Base-by-base conservation (phyloP, 2,329 filamentous ascomycete genomes). In the Fusarium burgessii region DNA sequence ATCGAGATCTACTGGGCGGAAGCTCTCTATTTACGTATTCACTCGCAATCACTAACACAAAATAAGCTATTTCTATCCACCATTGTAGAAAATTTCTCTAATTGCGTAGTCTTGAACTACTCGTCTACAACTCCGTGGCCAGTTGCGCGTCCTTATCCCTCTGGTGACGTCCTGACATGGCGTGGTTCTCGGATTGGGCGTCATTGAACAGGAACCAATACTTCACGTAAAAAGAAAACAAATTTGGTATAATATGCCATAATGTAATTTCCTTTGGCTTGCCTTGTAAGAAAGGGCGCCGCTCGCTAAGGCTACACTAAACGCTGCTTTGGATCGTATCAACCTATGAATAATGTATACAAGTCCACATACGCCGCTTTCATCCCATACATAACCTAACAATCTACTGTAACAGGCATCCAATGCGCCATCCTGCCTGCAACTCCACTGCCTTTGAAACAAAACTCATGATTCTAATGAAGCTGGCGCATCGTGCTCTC, bases 401-500 rank as follows among this genome's bases (percentile, higher is more conserved):
- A 70, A 72, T 57, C 61, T 58, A 62, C 38, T 49, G 33, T 58
- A 40, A 41, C 33, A 62, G 66, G 36, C 40, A 66, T 58, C 40
- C 59, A 61, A 71, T 66, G 52, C 64, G 68, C 69, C 65, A 40
- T 72, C 54, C 62, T 52, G 36, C 62, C 62, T 35, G 46, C 62
- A 68, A 73, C 70, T 67, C 70, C 61, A 45, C 29, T 56, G 36
- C 49, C 68, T 52, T 64, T 52, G 46, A 60, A 70, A 67, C 43
- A 58, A 65, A 73, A 52, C 45, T 18, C 33, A 45, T 40, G 49
- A 38, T 46, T 64, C 56, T 54, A 61, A 61, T 58, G 59, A 57
- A 51, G 43, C 51, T 43, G 58, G 27, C 41, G 58, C 32, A 46
- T 45, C 25, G 38, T 45, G 36, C 60, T 45, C 41, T 35, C 47